phyloP scores from a whole-genome alignment of 164 flowering plant species.

The Annona cherimola region DNA sequence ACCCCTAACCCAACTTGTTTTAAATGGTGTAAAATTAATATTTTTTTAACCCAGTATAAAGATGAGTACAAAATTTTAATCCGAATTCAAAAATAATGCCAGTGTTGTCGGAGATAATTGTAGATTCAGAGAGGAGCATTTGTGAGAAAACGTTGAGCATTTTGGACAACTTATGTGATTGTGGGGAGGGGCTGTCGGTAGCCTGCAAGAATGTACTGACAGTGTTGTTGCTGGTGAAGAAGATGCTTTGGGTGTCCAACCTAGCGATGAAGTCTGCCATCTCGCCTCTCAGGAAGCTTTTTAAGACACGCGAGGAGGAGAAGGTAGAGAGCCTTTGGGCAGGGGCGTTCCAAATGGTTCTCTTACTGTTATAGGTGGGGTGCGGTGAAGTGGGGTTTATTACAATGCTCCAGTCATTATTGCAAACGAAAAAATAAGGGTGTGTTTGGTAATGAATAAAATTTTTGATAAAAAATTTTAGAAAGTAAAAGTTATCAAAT shows the following conservation, averaged over 20 bases:
- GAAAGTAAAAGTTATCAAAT: no score
- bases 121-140: constrained; percentile 48
- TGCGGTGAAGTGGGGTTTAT: constrained; percentile 32
- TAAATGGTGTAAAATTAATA: no score
- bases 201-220: constrained; percentile 43
- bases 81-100: constrained; percentile 19
- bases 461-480: no score
- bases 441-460: no score
- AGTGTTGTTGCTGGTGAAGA: constrained; percentile 68
- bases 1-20: no score
- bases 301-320: constrained; percentile 33
- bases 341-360: constrained; percentile 78
- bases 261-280: constrained; percentile 62
- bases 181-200: constrained; percentile 28
- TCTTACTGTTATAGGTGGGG: constrained; percentile 73
- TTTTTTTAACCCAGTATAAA: no score
- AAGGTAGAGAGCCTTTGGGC: constrained; percentile 53
- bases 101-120: constrained; percentile 46
- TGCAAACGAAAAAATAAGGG: no score
- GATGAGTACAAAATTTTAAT: no score
- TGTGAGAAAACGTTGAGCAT: constrained; percentile 65
- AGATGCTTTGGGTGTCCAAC: constrained; percentile 60
- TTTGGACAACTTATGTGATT: constrained; percentile 38
- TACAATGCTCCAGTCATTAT: no score
- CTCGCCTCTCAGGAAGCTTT: constrained; percentile 63